Evolutionary conservation across 108 stramenopile genomes (phyloP), one percentile per base, ranked within the genome.

Genomic region (Cyclostephanos tholiformis): DNA sequence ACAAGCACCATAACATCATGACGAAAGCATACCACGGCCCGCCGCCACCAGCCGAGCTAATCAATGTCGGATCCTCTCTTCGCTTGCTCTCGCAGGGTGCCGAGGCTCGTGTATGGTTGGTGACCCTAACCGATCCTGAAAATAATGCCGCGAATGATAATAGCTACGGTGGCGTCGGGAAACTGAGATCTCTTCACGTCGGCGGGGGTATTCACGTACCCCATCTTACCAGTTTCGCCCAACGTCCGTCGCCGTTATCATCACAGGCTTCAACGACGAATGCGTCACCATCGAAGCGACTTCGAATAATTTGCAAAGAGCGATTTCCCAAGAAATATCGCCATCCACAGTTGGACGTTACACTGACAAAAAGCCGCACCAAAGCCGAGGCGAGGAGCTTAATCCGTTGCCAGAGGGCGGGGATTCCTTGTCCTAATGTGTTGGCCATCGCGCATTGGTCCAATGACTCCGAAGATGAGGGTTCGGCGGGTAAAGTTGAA

Each of bases 291-390:
- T 36, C 35, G 1, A 53, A 77, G 19, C 73, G 77, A 22, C 1
- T 51, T 5, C 57, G 74, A 46, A 88, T 90, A 8, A 86, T 95
- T 5, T 60, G 82, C 74, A 99, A 99, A 72, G 95, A 98, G 80
- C 86, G 98, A 30, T 95, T 98, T 63, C 72, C 91, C 30, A 99
- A 99, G 84, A 80, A 86, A 27, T 98, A 99, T 75, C 89, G 98
- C 19, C 95, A 96, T 77, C 96, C 97, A 17, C 82, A 75, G 23
- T 83, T 99, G 23, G 98, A 99, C 71, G 82, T 67, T n/a, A 81
- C 84, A 35, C 85, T 99, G 55, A 98, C 95, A 12, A 97, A 91
- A 71, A 82, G 82, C 50, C 88, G 97, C 14, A 91, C 91, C 41
- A 84, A 91, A 41, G 87, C 89, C 38, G 92, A 96, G 76, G 91